Base-by-base conservation (phyloP, 1,284 basidiomycete species). In the Leccinum subrobustum region DNA sequence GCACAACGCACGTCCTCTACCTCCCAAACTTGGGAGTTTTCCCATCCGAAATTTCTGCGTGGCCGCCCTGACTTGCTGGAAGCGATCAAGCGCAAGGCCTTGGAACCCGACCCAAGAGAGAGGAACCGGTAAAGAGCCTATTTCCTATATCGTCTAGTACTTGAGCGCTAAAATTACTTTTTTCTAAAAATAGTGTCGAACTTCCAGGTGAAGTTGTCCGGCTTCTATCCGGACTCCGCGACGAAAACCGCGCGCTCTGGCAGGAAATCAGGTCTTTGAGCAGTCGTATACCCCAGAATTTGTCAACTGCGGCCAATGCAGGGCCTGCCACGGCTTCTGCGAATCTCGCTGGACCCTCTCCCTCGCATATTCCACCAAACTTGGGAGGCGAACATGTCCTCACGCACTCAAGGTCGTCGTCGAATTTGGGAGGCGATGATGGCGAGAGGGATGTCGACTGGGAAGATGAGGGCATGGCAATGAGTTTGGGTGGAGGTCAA, bases 11-110 rank as follows among this genome's bases (percentile, higher is more conserved):
- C 89, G 2, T 88, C 89, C 16, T 83, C 86, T 23, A 88, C 92
- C 68, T 84, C 87, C 44, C 92, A 93, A 76, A 89, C 87, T 12
- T 94, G 92, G 92, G 92, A 95, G 73, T 95, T 95, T 73, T 90
- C 88, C 3, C 93, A 94, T 74, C 87, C 87, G 75, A 93, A 93
- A 71, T 95, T 95, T 75, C 78, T 92, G 35, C 86, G 89, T 37
- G 91, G 85, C 1, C 83, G 91, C n/a, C 86, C 88, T 18, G 92
- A 94, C 71, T 77, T 94, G 56, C 80, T 94, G 8, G 91, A 94
- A 66, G 89, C 91, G 69, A 95, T 94, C 73, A 92, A 92, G 73
- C 84, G 92, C 61, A 93, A 93, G 75, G 89, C 91, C 1, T 77
- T 91, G 9, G 91, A 92, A 67, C 87, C 88, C 0, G 89, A 90